Evolutionary conservation across 2,329 filamentous ascomycete genomes (phyloP).

Genomic region (Pseudogymnoascus pannorum): DNA sequence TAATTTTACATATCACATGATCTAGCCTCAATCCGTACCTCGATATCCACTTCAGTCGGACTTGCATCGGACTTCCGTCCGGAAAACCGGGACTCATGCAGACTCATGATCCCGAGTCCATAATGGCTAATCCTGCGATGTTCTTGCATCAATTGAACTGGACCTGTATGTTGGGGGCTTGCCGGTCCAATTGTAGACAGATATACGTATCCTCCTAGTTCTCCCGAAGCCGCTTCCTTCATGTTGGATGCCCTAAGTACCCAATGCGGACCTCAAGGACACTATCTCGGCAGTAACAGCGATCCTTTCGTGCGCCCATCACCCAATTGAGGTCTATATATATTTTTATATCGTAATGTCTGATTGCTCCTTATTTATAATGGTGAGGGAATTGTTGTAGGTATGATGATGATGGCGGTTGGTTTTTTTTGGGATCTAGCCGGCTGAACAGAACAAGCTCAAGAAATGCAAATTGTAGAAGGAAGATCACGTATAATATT

Average conservation of each 20-base stretch:
- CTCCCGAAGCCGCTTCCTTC: constrained; percentile 3
- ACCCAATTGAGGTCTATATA: constrained; percentile 2
- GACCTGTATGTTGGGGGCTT: background rate
- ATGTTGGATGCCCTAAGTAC: constrained; percentile 8
- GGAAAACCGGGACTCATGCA: constrained; percentile 7
- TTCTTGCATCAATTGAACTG: background rate
- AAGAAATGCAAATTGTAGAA: background rate
- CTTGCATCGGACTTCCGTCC: constrained; percentile 3
- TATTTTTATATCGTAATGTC: background rate
- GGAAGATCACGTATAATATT: constrained; percentile 9
- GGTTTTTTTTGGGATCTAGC: background rate
- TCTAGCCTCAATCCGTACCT: background rate
- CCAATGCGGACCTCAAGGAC: background rate
- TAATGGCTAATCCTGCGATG: background rate
- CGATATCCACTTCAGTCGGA: constrained; percentile 6
- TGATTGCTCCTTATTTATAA: background rate
- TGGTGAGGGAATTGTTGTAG: background rate
- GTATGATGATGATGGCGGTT: background rate
- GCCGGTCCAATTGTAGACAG: constrained; percentile 2
- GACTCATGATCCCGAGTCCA: constrained; percentile 1
- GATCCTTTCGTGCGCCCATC: constrained; percentile 1
- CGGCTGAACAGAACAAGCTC: background rate
- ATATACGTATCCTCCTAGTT: constrained; percentile 7
- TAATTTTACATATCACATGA: background rate
- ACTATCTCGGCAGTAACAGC: constrained; percentile 5